Evolutionary conservation across 176 grass and related monocot genomes (phyloP).

Genomic region (Carex littledalei): DNA sequence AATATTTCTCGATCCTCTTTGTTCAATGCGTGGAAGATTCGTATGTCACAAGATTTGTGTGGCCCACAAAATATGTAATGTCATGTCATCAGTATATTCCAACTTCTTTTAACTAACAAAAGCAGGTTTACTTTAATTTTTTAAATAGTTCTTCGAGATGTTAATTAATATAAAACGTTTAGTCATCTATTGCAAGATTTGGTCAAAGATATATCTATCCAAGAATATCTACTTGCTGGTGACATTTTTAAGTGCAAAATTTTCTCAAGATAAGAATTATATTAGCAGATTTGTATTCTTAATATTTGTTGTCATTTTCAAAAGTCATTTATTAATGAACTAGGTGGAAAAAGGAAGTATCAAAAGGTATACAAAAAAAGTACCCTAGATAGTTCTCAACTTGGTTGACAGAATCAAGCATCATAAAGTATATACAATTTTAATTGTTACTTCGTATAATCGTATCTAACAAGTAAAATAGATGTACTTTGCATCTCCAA

Average conservation of each 20-base stretch:
- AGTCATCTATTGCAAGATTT: neutral
- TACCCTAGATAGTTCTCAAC: neutral
- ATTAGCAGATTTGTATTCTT: neutral
- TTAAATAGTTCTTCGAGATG: neutral
- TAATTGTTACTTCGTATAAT: neutral
- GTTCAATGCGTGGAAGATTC: neutral
- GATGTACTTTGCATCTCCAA: neutral
- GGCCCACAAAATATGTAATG: conserved; percentile 12
- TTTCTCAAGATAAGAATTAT: neutral
- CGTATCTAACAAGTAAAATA: neutral
- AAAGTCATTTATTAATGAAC: neutral
- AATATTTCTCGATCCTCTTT: neutral
- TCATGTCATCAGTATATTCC: neutral
- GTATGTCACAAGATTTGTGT: conserved; percentile 8
- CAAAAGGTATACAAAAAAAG: too few relatives aligned
- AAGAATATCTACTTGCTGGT: neutral
- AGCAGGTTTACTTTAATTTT: neutral
- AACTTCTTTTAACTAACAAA: neutral
- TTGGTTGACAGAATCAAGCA: neutral
- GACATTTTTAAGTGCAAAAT: neutral
- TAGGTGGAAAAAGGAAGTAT: too few relatives aligned
- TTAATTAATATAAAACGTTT: neutral
- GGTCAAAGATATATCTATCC: neutral
- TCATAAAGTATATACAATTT: neutral
- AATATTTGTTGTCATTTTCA: neutral